These are phyloP conservation scores for Glebionis coronaria DNA, from an alignment of 129 eudicot species.

Conservation along the genomic window DNA sequence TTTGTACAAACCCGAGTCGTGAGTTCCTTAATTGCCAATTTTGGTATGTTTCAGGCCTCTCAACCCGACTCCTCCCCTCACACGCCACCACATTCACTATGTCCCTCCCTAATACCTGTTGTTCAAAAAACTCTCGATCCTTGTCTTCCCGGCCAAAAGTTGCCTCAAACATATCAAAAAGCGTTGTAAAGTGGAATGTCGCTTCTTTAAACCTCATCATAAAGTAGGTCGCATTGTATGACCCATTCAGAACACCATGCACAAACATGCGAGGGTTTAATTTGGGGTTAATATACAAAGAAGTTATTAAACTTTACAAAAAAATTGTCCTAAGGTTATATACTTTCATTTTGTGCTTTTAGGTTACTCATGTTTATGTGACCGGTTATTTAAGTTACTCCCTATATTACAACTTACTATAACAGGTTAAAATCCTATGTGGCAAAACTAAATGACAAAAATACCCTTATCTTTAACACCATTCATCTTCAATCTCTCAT, in stretches of 20 bases:
- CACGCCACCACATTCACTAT: slow-evolving; percentile 57
- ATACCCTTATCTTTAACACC: too few species aligned
- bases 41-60: slow-evolving; percentile 56
- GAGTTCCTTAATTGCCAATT: slow-evolving; percentile 41
- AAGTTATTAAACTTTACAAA: too few species aligned
- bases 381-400: too few species aligned
- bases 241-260: slow-evolving; percentile 41
- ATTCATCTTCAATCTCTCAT: too few species aligned
- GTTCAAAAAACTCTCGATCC: slow-evolving; percentile 36
- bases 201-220: slow-evolving; percentile 41
- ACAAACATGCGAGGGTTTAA: slow-evolving; percentile 43
- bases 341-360: too few species aligned
- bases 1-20: slow-evolving; percentile 45
- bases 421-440: too few species aligned
- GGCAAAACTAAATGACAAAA: too few species aligned
- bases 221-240: slow-evolving; percentile 37
- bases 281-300: too few species aligned
- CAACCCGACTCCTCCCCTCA: slow-evolving; percentile 54
- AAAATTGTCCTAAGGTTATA: too few species aligned
- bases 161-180: slow-evolving; percentile 48
- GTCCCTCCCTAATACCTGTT: slow-evolving; percentile 47
- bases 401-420: too few species aligned
- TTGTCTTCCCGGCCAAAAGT: slow-evolving; percentile 24
- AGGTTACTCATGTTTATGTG: too few species aligned
- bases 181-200: slow-evolving; percentile 39